Base-by-base conservation (phyloP, 768 basidiomycete genomes). In the Filobasidium wieringae region DNA sequence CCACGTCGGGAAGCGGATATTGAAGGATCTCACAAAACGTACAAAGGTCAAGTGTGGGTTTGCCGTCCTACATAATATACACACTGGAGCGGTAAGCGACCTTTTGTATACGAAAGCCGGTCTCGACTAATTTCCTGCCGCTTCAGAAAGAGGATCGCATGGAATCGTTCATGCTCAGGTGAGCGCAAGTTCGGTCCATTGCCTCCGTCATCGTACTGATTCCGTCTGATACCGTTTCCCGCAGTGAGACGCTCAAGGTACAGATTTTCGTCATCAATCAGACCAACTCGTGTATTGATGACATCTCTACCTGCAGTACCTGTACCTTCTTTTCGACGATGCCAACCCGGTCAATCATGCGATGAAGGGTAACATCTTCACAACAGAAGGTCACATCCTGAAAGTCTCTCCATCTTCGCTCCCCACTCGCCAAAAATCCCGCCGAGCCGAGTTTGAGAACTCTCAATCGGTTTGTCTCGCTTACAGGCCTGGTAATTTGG, bases 121-220 rank as follows among this genome's bases (percentile, higher is more conserved):
- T n/a, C n/a, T n/a, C n/a, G n/a, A n/a, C n/a, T n/a, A n/a, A n/a
- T n/a, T n/a, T n/a, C n/a, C 34, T 2, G 26, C n/a, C n/a, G n/a
- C n/a, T 53, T 64, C 78, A 82, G 65, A 81, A 81, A 17, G 89
- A 92, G 62, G 89, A 97, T 67, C 81, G 93, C 59, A 97, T 97
- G 95, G 95, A 97, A 72, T 89, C 87, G 4, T 99, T 97, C 72
- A 82, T 82, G n/a, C 78, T 96, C 31, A 90, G 88, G 2, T 92
- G 93, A 75, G 90, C 90, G 5, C 22, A 6, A 37, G 9, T 37
- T 9, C n/a, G n/a, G n/a, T n/a, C n/a, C n/a, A n/a, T n/a, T n/a
- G n/a, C n/a, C n/a, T n/a, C 11, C 36, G 11, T 37, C 0, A 76
- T 95, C 47, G 93, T 92, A 79, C 89, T 85, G 59, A 31, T 73